Evolutionary conservation across 2,329 filamentous ascomycete genomes (phyloP).

Genomic region (Alternaria gansuensis): DNA sequence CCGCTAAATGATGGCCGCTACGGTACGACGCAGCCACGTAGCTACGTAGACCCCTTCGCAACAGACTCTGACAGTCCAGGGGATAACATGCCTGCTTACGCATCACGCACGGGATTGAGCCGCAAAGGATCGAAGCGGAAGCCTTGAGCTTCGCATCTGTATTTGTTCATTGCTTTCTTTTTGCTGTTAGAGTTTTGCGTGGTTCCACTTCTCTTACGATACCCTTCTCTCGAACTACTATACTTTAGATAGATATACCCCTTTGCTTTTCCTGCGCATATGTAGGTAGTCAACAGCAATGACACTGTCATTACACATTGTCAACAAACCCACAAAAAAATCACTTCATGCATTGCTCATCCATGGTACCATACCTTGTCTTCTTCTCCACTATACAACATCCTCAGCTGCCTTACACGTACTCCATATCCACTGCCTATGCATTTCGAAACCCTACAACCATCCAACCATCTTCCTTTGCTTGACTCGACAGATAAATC

Average conservation of each 20-base stretch:
- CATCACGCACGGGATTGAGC: conserved; percentile 10
- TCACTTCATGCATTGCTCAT: not conserved
- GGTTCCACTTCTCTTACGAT: not conserved
- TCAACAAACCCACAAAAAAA: too few relatives aligned
- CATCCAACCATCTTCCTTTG: not conserved
- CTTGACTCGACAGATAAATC: not conserved
- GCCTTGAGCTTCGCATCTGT: conserved; percentile 3
- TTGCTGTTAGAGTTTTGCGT: not conserved
- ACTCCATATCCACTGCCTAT: not conserved
- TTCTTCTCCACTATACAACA: not conserved
- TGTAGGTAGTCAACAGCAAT: not conserved
- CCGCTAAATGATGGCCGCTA: conserved; percentile 21
- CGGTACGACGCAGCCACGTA: conserved; percentile 26
- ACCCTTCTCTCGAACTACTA: not conserved
- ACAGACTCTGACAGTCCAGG: conserved; percentile 20
- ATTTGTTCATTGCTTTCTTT: not conserved
- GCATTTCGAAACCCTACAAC: not conserved
- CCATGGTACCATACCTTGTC: not conserved
- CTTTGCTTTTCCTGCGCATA: not conserved
- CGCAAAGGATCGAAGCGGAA: conserved; percentile 20
- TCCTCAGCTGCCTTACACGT: not conserved
- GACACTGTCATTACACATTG: not conserved
- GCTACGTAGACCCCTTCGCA: conserved; percentile 30
- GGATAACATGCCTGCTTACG: conserved; percentile 9
- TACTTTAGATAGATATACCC: conserved; percentile 3